Evolutionary conservation across 2,329 filamentous ascomycete species (phyloP).

Genomic region (Raffaelea arxii): DNA sequence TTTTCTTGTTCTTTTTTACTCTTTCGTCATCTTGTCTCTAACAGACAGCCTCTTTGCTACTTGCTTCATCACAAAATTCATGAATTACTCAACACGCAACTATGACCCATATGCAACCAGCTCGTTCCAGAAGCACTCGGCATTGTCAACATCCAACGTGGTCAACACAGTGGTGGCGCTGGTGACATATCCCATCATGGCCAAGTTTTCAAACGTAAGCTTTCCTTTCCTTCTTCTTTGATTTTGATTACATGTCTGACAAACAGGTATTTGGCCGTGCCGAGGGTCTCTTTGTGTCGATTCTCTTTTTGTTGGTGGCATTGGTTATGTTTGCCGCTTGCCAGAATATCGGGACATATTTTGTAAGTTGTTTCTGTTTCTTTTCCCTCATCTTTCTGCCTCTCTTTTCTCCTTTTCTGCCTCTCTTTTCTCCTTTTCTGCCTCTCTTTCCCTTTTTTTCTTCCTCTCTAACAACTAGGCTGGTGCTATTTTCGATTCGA

Average conservation of each 20-base stretch:
- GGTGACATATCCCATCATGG: no score
- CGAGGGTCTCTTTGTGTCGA: conserved; percentile 36
- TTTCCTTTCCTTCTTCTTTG: no score
- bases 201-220: no score
- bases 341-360: conserved; percentile 37
- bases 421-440: neutral
- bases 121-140: no score
- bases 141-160: no score
- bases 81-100: no score
- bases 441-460: neutral
- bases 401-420: neutral
- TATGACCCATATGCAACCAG: no score
- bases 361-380: no score
- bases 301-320: conserved; percentile 26
- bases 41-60: no score
- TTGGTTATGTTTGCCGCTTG: conserved; percentile 49
- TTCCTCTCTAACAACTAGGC: neutral
- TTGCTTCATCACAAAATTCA: no score
- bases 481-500: conserved; percentile 47
- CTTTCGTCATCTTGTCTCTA: neutral
- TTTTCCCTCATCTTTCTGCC: neutral
- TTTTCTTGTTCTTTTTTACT: no score
- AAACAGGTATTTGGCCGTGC: conserved; percentile 38
- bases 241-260: neutral
- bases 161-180: no score